Evolutionary conservation across 306 rosid species (phyloP).

Genomic region (Gillenia trifoliata): DNA sequence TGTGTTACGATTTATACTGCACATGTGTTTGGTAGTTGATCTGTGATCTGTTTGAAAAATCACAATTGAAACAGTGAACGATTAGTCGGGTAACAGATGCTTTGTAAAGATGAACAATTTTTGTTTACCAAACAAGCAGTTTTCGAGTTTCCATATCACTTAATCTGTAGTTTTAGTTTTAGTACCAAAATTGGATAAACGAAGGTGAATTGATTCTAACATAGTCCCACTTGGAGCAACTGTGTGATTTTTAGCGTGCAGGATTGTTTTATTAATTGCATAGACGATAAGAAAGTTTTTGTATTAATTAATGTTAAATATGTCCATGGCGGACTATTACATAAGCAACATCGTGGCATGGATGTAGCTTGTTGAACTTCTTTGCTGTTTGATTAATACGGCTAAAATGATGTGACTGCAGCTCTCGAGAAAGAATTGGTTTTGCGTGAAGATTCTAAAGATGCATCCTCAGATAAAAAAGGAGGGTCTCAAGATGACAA

Average conservation of each 20-base stretch:
- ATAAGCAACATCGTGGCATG: not conserved
- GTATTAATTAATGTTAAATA: not conserved
- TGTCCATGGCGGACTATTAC: not conserved
- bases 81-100: not conserved
- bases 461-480: slow-evolving; percentile 8
- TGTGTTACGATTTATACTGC: slow-evolving; percentile 12
- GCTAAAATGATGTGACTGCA: not conserved
- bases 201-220: not conserved
- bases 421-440: not conserved
- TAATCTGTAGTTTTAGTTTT: not conserved
- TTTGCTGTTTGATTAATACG: not conserved
- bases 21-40: slow-evolving; percentile 20
- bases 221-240: not conserved
- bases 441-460: slow-evolving; percentile 32
- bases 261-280: not conserved
- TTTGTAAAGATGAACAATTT: not conserved
- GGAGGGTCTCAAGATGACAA: slow-evolving; percentile 26
- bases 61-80: not conserved
- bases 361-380: not conserved
- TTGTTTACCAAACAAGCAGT: not conserved
- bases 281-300: not conserved
- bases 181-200: not conserved
- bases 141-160: slow-evolving; percentile 17
- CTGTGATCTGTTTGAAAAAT: slow-evolving; percentile 7
- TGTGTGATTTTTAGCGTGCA: not conserved